Evolutionary conservation across 202 grass and related monocot species (phyloP).

Genomic region (Panicum hallii): DNA sequence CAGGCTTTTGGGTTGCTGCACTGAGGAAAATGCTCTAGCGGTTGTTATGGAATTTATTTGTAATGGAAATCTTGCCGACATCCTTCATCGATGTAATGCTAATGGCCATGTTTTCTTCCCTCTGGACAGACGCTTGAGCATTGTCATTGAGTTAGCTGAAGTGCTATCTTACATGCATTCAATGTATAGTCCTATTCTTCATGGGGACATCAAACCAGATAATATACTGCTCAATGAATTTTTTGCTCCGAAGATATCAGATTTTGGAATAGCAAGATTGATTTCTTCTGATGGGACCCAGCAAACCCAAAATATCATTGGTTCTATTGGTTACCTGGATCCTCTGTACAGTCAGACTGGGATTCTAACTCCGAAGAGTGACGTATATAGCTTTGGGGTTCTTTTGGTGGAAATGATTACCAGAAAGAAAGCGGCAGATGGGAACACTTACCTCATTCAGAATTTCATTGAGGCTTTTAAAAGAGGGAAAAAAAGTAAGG

Average conservation of each 20-base stretch:
- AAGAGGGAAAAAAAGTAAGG: neutral
- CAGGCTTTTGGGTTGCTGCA: slow-evolving; percentile 17
- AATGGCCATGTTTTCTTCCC: neutral
- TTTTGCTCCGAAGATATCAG: neutral
- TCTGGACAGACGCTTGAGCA: slow-evolving; percentile 23
- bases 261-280: slow-evolving; percentile 48
- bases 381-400: slow-evolving; percentile 1
- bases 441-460: neutral
- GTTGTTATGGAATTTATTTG: slow-evolving; percentile 24
- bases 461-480: neutral
- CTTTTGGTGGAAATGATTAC: slow-evolving; percentile 27
- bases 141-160: slow-evolving; percentile 19
- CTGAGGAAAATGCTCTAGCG: slow-evolving; percentile 26
- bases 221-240: slow-evolving; percentile 33
- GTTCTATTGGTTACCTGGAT: slow-evolving; percentile 35
- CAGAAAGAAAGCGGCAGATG: slow-evolving; percentile 6
- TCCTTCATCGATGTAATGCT: neutral
- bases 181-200: slow-evolving; percentile 40
- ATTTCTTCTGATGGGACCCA: slow-evolving; percentile 20
- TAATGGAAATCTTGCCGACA: neutral
- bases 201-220: slow-evolving; percentile 32
- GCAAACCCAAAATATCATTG: slow-evolving; percentile 26
- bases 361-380: slow-evolving; percentile 34
- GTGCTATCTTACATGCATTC: slow-evolving; percentile 29
- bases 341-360: slow-evolving; percentile 13